These are phyloP conservation scores for Lecanosticta acicola DNA, from an alignment of 2,329 filamentous ascomycete genomes.

Conservation along the genomic window DNA sequence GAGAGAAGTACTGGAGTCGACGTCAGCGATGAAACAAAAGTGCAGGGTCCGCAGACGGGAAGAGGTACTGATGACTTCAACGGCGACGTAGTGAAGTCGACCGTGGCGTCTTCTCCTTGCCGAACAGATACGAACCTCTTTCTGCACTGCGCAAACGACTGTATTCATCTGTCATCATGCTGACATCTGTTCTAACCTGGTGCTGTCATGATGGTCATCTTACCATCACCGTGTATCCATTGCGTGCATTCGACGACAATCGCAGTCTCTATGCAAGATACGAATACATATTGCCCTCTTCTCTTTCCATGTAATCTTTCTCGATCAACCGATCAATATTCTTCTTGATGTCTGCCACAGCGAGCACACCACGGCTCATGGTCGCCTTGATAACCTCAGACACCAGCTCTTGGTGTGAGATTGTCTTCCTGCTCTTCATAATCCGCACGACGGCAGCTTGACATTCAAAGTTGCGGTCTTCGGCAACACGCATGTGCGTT, in stretches of 20 bases:
- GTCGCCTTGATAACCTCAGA: slow-evolving; percentile 90
- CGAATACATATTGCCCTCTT: slow-evolving; percentile 54
- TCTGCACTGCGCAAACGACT: too few relatives aligned
- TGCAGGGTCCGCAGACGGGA: too few relatives aligned
- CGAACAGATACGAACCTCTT: too few relatives aligned
- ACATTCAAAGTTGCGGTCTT: slow-evolving; percentile 90
- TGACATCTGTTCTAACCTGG: not conserved
- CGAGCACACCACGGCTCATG: slow-evolving; percentile 76
- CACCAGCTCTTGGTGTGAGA: slow-evolving; percentile 80
- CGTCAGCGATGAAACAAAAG: too few relatives aligned
- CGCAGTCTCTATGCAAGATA: slow-evolving; percentile 38
- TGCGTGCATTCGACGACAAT: too few relatives aligned
- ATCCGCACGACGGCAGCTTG: slow-evolving; percentile 95
- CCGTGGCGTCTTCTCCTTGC: too few relatives aligned
- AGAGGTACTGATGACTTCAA: too few relatives aligned
- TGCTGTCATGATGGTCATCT: not conserved
- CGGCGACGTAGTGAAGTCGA: too few relatives aligned
- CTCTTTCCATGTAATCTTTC: slow-evolving; percentile 85
- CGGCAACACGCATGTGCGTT: slow-evolving; percentile 82
- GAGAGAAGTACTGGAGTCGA: too few relatives aligned
- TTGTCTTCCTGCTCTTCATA: slow-evolving; percentile 88
- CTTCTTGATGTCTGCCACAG: slow-evolving; percentile 84
- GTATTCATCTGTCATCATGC: not conserved
- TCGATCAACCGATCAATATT: slow-evolving; percentile 96
- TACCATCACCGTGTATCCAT: not conserved